Evolutionary conservation across 2,329 filamentous ascomycete genomes (phyloP).

Genomic region (Pseudopyricularia cyperi): DNA sequence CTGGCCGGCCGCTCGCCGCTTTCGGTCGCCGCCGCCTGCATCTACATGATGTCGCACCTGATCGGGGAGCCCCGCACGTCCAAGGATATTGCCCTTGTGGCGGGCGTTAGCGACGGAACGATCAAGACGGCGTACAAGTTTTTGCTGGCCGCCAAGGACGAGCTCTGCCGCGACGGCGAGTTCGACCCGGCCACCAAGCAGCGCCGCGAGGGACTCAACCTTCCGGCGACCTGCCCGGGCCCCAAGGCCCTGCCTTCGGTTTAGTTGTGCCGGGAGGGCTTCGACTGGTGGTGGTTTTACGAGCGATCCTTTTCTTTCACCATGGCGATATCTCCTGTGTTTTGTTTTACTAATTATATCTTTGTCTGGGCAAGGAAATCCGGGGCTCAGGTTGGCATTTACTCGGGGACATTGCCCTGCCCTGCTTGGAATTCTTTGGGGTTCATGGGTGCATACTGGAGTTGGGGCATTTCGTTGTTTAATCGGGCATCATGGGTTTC

Average conservation of each 20-base stretch:
- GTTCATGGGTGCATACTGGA: neutral
- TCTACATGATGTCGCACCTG: slow-evolving; percentile 88
- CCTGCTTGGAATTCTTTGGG: neutral
- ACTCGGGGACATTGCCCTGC: neutral
- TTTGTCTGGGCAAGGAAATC: neutral
- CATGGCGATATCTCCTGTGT: neutral
- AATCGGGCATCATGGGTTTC: neutral
- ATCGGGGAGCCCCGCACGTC: slow-evolving; percentile 66
- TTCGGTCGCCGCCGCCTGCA: slow-evolving; percentile 87
- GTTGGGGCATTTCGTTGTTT: neutral
- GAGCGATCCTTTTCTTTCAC: no score
- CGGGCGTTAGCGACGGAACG: slow-evolving; percentile 89
- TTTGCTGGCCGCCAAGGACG: slow-evolving; percentile 61
- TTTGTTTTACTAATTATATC: neutral
- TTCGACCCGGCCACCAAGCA: neutral
- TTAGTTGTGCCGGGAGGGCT: neutral
- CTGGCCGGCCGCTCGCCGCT: slow-evolving; percentile 87
- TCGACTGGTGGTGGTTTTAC: neutral
- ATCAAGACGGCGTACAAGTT: slow-evolving; percentile 93
- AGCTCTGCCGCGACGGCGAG: slow-evolving; percentile 26
- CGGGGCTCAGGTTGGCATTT: neutral
- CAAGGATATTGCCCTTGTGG: slow-evolving; percentile 76
- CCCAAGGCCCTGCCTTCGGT: neutral
- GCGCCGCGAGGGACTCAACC: neutral
- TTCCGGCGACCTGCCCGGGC: neutral